Percentiles rank a stretch among this genome's conserved stretches.
phyloP scores from a whole-genome alignment of 192 early-diverging fungal genomes.

The Cladochytrium replicatum region DNA sequence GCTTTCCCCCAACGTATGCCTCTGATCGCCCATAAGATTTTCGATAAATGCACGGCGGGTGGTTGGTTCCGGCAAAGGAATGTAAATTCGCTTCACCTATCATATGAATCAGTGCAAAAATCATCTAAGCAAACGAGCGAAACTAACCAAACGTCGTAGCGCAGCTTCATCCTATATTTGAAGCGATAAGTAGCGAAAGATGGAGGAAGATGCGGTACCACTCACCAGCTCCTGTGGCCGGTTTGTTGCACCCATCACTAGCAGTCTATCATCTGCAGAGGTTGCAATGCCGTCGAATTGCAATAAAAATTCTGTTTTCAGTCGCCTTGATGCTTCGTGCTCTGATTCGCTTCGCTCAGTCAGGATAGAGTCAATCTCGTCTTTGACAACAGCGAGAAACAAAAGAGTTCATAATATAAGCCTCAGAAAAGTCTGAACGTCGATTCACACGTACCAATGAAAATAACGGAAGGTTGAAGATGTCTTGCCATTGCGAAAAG shows the following conservation, averaged over 20 bases:
- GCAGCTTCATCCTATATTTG: conserved; percentile 40
- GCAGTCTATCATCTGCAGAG: conserved; percentile 22
- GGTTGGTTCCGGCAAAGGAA: conserved; percentile 39
- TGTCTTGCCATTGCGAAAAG: conserved; percentile 44
- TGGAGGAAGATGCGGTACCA: neutral
- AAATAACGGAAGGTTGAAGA: conserved; percentile 40
- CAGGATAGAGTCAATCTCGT: conserved; percentile 47
- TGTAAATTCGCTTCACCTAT: conserved; percentile 43
- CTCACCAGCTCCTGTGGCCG: conserved; percentile 41
- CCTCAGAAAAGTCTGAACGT: neutral
- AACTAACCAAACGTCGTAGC: conserved; percentile 27
- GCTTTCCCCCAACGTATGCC: conserved; percentile 13
- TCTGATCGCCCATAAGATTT: conserved; percentile 27
- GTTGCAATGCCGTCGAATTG: conserved; percentile 45
- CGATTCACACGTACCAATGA: conserved; percentile 29
- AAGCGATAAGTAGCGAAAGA: neutral
- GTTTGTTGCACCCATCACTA: conserved; percentile 48
- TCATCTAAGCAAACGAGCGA: conserved; percentile 2
- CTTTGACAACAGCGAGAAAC: conserved; percentile 6
- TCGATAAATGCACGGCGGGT: conserved; percentile 31
- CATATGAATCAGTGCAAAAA: neutral
- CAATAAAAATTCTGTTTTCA: conserved; percentile 49
- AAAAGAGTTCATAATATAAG: neutral
- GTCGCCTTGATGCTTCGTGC: conserved; percentile 41
- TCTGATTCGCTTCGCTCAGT: conserved; percentile 38